Evolutionary conservation across 2,329 filamentous ascomycete genomes (phyloP), one percentile per base, ranked within the genome.

Genomic region (Penicillium vulpinum): DNA sequence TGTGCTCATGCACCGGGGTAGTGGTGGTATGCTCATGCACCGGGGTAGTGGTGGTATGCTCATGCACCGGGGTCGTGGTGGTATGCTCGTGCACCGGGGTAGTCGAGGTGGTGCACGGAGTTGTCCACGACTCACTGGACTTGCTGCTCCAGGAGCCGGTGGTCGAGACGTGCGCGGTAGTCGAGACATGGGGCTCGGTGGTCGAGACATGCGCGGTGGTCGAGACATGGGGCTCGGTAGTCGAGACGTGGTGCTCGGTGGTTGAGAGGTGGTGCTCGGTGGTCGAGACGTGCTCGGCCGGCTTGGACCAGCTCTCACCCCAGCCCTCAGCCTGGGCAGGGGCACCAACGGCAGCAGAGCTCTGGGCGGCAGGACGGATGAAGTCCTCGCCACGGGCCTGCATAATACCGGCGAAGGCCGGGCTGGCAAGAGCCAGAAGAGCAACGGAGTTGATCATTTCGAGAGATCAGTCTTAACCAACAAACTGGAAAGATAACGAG

Each of bases 391-490:
- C 62, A 47, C 64, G 64, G 43, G 58, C 62, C 49, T 68, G 62
- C 49, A 73, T 66, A 45, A 75, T 65, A 62, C 71, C 72, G 47
- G 71, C 73, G 46, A 75, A 65, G 44, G 69, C 72, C 39, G 72
- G 72, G 63, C 67, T 67, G 56, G 71, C 67, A 59, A 75, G 63
- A 51, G 70, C 71, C 64, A 75, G 58, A 54, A 75, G 58, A 57
- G 72, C 67, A 62, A 73, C 51, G 62, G 67, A 65, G 60, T 72
- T 71, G 59, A 75, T 67, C 73, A 75, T 75, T 59, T 69, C 63
- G 70, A 62, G 58, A 56, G 49, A 62, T 61, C 51, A 45, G 54
- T 55, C 41, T 57, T 61, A 51, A 51, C 54, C 40, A 52, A 52
- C 26, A 50, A 52, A 46, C 59, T 59, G 58, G 45, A 63, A 64